phyloP scores from a whole-genome alignment of 1,284 basidiomycete species.

The Boletellus deceptivus region DNA sequence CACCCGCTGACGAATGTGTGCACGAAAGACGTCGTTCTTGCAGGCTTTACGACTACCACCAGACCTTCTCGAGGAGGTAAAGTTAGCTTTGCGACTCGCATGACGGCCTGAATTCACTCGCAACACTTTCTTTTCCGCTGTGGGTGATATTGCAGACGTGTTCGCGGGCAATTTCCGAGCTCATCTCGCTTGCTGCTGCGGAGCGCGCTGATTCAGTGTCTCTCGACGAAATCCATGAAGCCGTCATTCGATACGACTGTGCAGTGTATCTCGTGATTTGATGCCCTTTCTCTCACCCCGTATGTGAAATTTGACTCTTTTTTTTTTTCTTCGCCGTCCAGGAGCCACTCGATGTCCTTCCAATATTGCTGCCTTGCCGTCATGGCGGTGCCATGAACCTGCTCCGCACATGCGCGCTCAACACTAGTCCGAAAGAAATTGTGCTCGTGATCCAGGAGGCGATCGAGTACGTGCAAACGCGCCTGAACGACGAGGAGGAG shows the following conservation, averaged over 20 bases:
- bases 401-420: slow-evolving; percentile 21
- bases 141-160: slow-evolving; percentile 15
- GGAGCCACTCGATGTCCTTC: slow-evolving; percentile 31
- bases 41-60: slow-evolving; percentile 16
- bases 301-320: not conserved
- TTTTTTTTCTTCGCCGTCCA: slow-evolving; percentile 2
- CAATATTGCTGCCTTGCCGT: slow-evolving; percentile 22
- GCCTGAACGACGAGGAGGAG: slow-evolving; percentile 28
- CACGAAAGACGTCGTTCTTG: slow-evolving; percentile 16
- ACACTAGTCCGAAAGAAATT: slow-evolving; percentile 50
- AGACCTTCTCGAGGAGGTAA: slow-evolving; percentile 28
- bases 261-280: slow-evolving; percentile 18
- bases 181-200: slow-evolving; percentile 18
- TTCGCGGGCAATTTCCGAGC: slow-evolving; percentile 15
- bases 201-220: slow-evolving; percentile 5
- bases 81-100: not conserved
- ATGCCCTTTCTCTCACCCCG: not conserved
- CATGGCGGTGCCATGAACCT: slow-evolving; percentile 20
- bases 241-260: slow-evolving; percentile 15
- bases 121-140: no score
- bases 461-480: slow-evolving; percentile 45
- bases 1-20: slow-evolving; percentile 5
- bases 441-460: slow-evolving; percentile 60
- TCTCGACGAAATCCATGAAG: slow-evolving; percentile 19
- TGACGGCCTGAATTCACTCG: not conserved